These are phyloP conservation scores for Ophiostoma ips DNA, from an alignment of 2,329 filamentous ascomycete species.

Conservation along the genomic window DNA sequence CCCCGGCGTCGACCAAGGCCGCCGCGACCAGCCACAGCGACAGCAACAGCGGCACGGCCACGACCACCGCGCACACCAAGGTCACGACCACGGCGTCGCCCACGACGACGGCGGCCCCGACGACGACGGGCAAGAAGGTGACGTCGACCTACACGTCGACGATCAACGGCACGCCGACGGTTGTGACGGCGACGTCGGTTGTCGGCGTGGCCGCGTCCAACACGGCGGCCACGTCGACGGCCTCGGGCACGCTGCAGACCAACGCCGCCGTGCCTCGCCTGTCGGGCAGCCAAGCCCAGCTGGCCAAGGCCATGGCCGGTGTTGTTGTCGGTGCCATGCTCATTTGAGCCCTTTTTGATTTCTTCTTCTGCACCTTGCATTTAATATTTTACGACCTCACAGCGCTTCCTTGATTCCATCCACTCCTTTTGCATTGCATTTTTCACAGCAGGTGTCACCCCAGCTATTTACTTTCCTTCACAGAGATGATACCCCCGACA, in stretches of 20 bases:
- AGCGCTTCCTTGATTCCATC: constrained; percentile 3
- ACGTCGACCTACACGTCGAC: constrained; percentile 32
- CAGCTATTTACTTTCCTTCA: constrained; percentile 2
- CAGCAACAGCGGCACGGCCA: not conserved
- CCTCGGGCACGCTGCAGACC: constrained; percentile 22
- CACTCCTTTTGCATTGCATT: not conserved
- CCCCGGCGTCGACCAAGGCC: not conserved
- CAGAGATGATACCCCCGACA: constrained; percentile 4
- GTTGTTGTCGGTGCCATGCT: constrained; percentile 12
- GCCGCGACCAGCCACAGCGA: too few species aligned
- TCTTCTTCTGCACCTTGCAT: not conserved
- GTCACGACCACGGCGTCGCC: too few species aligned
- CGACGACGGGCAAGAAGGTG: constrained; percentile 9
- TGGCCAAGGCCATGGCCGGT: constrained; percentile 13
- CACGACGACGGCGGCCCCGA: not conserved
- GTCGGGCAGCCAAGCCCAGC: not conserved
- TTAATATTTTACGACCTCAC: not conserved
- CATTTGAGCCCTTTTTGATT: constrained; percentile 6
- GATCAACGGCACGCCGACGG: constrained; percentile 29
- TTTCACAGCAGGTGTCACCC: not conserved
- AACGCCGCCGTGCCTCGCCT: constrained; percentile 11
- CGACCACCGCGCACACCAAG: not conserved
- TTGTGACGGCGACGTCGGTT: constrained; percentile 35
- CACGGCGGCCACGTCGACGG: constrained; percentile 19
- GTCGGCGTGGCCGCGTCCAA: constrained; percentile 26